Conservation (phyloP, 345 rosid genomes). For the Brassica cretica region DNA sequence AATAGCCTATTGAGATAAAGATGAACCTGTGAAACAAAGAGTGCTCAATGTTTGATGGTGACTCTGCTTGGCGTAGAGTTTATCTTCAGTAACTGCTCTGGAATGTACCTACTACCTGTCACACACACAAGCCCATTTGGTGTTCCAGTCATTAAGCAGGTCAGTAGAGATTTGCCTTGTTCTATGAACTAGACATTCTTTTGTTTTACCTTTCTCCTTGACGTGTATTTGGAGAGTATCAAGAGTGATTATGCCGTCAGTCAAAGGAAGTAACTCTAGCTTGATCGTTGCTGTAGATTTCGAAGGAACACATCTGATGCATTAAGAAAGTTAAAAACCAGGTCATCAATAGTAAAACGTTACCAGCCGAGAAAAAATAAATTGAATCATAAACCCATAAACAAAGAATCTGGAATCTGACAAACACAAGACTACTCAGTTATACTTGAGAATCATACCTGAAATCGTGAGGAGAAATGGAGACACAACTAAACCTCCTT, state of each 20-base stretch:
- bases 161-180: too few relatives aligned
- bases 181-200: background rate
- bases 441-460: too few relatives aligned
- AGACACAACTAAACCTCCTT: too few relatives aligned
- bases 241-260: conserved; percentile 94
- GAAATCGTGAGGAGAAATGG: too few relatives aligned
- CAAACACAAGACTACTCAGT: too few relatives aligned
- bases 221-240: conserved; percentile 84
- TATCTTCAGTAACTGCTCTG: conserved; percentile 88
- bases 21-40: conserved; percentile 11
- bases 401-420: too few relatives aligned
- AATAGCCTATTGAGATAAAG: conserved; percentile 20
- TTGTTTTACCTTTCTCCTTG: conserved; percentile 80
- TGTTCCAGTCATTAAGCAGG: conserved; percentile 4
- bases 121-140: conserved; percentile 14
- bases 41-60: conserved; percentile 24
- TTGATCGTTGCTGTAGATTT: conserved; percentile 85
- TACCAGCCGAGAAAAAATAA: conserved; percentile 9
- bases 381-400: background rate
- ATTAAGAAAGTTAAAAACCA: conserved; percentile 22
- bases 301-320: conserved; percentile 83
- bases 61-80: conserved; percentile 77
- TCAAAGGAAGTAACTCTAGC: conserved; percentile 91
- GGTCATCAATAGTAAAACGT: conserved; percentile 18
- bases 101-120: conserved; percentile 83